Evolutionary conservation across 805 yeast genomes (phyloP).

Genomic region (Saturnispora galanensis): DNA sequence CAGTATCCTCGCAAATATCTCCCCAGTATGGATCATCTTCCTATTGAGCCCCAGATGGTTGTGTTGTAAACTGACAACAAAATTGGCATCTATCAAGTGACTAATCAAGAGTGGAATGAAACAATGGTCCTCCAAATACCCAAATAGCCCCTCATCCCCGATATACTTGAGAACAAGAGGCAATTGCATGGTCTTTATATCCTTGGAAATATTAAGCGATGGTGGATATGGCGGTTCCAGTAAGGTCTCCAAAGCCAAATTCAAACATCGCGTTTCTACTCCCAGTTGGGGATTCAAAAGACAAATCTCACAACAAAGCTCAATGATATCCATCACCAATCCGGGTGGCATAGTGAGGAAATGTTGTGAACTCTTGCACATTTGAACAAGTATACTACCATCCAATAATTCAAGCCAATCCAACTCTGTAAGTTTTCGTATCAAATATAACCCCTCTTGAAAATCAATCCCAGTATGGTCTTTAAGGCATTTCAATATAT

Average conservation of each 20-base stretch:
- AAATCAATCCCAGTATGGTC: too few species aligned
- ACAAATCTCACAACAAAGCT: slow-evolving; percentile 7
- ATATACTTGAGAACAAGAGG: slow-evolving; percentile 38
- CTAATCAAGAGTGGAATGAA: slow-evolving; percentile 50
- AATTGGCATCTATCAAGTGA: slow-evolving; percentile 4
- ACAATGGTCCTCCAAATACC: slow-evolving; percentile 45
- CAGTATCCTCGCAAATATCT: slow-evolving; percentile 1
- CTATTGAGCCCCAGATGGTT: slow-evolving; percentile 1
- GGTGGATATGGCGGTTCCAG: slow-evolving; percentile 12
- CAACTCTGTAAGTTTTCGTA: neutral
- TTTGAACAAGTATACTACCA: neutral
- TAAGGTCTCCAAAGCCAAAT: slow-evolving; percentile 5
- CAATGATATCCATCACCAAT: slow-evolving; percentile 2
- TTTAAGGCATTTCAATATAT: too few species aligned
- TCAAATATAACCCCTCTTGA: too few species aligned
- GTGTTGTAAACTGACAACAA: slow-evolving; percentile 2
- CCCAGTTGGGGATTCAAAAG: slow-evolving; percentile 5
- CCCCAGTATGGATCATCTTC: slow-evolving; percentile 6
- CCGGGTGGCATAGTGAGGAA: too few species aligned
- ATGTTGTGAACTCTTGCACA: slow-evolving; percentile 4
- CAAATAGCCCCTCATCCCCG: slow-evolving; percentile 46
- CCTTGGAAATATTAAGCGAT: neutral
- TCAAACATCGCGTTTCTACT: slow-evolving; percentile 5
- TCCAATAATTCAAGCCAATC: neutral
- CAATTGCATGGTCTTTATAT: slow-evolving; percentile 4